phyloP scores from a whole-genome alignment of 1,284 basidiomycete species.

The Ganoderma resinaceum region DNA sequence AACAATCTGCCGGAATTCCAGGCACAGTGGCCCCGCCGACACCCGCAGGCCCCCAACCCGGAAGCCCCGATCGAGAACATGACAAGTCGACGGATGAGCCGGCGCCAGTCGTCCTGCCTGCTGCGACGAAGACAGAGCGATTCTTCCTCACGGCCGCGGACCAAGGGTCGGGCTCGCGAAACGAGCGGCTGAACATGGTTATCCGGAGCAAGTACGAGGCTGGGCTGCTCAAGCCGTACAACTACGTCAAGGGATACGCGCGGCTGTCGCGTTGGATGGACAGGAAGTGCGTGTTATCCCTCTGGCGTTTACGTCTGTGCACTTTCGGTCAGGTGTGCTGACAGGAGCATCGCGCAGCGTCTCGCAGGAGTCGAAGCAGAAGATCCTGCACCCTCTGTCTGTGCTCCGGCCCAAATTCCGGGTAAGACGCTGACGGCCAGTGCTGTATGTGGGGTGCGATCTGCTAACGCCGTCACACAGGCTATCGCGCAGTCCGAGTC shows the following conservation, averaged over 20 bases:
- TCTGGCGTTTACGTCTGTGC: not conserved
- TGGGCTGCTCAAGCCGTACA: slow-evolving; percentile 93
- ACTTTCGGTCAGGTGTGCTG: not conserved
- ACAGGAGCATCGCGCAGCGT: slow-evolving; percentile 55
- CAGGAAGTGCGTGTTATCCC: slow-evolving; percentile 64
- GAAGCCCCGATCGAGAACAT: slow-evolving; percentile 27
- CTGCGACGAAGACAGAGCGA: slow-evolving; percentile 81
- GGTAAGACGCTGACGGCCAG: slow-evolving; percentile 48
- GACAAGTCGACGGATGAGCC: slow-evolving; percentile 40
- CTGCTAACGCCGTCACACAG: slow-evolving; percentile 44
- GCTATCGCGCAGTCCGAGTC: slow-evolving; percentile 82
- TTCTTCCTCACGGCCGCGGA: slow-evolving; percentile 96
- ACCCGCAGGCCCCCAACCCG: slow-evolving; percentile 20
- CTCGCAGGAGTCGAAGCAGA: slow-evolving; percentile 88
- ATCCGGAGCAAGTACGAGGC: slow-evolving; percentile 98
- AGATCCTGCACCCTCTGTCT: slow-evolving; percentile 89
- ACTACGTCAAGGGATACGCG: slow-evolving; percentile 95
- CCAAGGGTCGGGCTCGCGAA: slow-evolving; percentile 90
- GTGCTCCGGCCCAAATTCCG: slow-evolving; percentile 94
- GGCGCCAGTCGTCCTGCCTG: slow-evolving; percentile 58
- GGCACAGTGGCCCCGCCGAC: slow-evolving; percentile 10
- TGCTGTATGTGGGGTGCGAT: slow-evolving; percentile 16
- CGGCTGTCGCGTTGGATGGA: slow-evolving; percentile 95
- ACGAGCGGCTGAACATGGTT: slow-evolving; percentile 90
- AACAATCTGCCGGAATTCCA: slow-evolving; percentile 22